These are phyloP conservation scores for Irpex sp. DNA, from an alignment of 1,284 basidiomycete genomes.

Conservation along the genomic window DNA sequence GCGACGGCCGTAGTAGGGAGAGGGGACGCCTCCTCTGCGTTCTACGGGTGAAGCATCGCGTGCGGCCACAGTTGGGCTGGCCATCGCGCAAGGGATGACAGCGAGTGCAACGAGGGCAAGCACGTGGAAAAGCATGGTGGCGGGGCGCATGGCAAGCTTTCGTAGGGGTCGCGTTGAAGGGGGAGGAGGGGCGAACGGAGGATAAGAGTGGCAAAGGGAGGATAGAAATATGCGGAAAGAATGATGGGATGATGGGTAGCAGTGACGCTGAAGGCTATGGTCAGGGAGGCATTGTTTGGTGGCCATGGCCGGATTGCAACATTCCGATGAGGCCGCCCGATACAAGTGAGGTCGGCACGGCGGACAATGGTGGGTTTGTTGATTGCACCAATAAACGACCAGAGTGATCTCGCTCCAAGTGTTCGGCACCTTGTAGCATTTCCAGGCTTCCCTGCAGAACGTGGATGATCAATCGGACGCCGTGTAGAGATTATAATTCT, in stretches of 20 bases:
- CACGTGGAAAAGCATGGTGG: slow-evolving; percentile 1
- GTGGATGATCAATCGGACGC: neutral
- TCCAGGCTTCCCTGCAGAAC: neutral
- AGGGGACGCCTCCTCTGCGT: neutral
- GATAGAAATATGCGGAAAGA: neutral
- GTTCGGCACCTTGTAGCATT: neutral
- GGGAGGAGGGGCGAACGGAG: neutral
- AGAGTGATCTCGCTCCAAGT: no score
- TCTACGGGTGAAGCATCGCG: slow-evolving; percentile 3
- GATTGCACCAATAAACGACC: no score
- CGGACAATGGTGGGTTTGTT: neutral
- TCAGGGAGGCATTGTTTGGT: neutral
- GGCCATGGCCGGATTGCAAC: neutral
- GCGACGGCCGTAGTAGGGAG: neutral
- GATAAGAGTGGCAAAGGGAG: neutral
- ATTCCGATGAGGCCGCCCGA: neutral
- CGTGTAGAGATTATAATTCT: neutral
- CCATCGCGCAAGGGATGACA: slow-evolving; percentile 8
- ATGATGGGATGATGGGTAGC: neutral
- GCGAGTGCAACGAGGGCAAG: slow-evolving; percentile 10
- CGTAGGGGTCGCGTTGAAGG: neutral
- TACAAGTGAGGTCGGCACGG: neutral
- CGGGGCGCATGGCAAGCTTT: slow-evolving; percentile 1
- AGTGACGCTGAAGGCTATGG: neutral
- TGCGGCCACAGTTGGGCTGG: slow-evolving; percentile 8